Percentiles rank a stretch among this genome's conserved stretches.
phyloP scores from a whole-genome alignment of 805 yeast genomes.

The Ascoidea rubescens region DNA sequence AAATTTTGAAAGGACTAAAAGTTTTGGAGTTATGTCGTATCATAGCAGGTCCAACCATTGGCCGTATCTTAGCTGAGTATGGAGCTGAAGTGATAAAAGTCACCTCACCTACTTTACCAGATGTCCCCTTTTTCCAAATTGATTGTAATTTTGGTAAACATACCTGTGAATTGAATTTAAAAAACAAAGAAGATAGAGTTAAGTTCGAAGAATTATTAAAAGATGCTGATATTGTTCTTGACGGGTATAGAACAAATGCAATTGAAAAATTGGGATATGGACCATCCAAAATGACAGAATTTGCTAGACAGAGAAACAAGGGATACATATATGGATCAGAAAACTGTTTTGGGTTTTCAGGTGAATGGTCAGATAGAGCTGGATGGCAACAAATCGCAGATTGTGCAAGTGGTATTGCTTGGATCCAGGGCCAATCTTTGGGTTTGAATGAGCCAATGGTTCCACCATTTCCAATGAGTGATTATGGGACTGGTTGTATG shows the following conservation, averaged over 20 bases:
- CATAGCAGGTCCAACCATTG: constrained; percentile 23
- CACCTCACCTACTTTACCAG: constrained; percentile 18
- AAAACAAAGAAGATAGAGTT: constrained; percentile 15
- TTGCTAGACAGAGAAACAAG: constrained; percentile 18
- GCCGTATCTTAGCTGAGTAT: constrained; percentile 19
- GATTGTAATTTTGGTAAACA: constrained; percentile 23
- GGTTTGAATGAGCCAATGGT: constrained; percentile 20
- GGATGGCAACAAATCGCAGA: constrained; percentile 26
- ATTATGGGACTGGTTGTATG: constrained; percentile 17
- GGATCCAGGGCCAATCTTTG: constrained; percentile 18
- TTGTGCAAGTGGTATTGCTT: constrained; percentile 21
- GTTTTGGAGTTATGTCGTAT: constrained; percentile 20
- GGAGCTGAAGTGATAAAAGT: constrained; percentile 22
- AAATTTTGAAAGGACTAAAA: constrained; percentile 17
- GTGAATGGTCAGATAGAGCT: constrained; percentile 19
- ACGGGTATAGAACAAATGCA: constrained; percentile 21
- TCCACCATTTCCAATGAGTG: constrained; percentile 24
- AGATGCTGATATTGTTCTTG: constrained; percentile 21
- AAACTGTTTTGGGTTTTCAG: constrained; percentile 20
- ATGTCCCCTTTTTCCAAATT: constrained; percentile 22
- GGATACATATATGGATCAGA: constrained; percentile 21
- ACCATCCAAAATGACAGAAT: constrained; percentile 15
- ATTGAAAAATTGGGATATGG: constrained; percentile 19
- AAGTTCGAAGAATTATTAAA: constrained; percentile 17
- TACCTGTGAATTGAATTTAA: constrained; percentile 18